Evolutionary conservation across 1,284 basidiomycete species (phyloP), one percentile per base, ranked within the genome.

Genomic region (Apiotrichum domesticum): DNA sequence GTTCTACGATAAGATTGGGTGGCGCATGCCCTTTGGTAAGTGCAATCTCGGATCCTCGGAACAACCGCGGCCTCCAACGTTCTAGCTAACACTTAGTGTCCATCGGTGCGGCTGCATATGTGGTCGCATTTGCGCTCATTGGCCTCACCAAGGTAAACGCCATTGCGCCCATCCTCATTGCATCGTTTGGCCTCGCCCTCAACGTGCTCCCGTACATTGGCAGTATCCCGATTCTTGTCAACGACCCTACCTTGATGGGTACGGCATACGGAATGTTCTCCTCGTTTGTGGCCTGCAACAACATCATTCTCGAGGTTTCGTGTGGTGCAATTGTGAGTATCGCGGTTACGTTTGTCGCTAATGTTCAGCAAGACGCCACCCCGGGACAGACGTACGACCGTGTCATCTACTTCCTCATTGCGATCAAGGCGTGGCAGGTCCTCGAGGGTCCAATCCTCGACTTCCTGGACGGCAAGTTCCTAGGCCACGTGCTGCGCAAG

Each of bases 341-440:
- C 10, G 4, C 8, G 6, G 3, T 9, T 40, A 2, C 15, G 13
- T 3, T 33, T 29, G 10, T 6, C 10, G 40, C 47, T 46, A 45
- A 57, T 53, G 2, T 29, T 40, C 52, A 63, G 52, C 75, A 77
- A 52, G 74, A 76, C 58, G 55, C 52, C 1, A 68, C 69, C 0
- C 67, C 67, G 0, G 55, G 51, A 35, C 58, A 61, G 8, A 63
- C 68, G 51, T 77, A 77, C 58, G 57, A 65, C 45, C 63, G 65
- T 29, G 73, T 74, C 35, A 71, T 77, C 48, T 65, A 67, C 51
- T 62, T 77, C 44, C 64, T 77, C 34, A 73, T 77, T 51, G 76
- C 68, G 5, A 63, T 74, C 61, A 77, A 76, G 55, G 62, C 61
- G 3, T 58, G 74, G 52, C 70, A 77, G 39, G 59, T 75, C 41